phyloP scores from a whole-genome alignment of 441 rosid genomes.

The Populus tomentosa region DNA sequence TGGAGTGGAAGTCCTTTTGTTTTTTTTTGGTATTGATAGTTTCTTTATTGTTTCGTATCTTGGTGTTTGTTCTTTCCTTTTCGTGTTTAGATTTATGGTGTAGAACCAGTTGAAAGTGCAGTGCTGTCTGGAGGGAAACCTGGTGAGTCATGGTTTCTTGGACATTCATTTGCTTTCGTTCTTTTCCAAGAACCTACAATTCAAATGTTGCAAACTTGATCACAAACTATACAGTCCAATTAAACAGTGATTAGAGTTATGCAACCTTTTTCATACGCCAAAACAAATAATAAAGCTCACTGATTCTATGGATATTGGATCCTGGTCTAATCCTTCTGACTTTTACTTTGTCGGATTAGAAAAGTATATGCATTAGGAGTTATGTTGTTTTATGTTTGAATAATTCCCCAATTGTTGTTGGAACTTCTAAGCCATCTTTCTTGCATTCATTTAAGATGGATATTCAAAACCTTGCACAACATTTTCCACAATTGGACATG shows the following conservation, averaged over 20 bases:
- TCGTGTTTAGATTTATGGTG: conserved; percentile 42
- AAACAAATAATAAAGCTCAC: neutral
- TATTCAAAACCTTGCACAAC: neutral
- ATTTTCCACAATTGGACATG: neutral
- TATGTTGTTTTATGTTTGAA: neutral
- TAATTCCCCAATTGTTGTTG: neutral
- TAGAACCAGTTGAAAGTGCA: conserved; percentile 53
- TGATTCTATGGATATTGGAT: neutral
- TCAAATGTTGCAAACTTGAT: neutral
- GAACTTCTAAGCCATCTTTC: neutral
- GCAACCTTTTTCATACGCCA: neutral
- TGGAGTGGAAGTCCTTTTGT: neutral
- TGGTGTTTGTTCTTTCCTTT: neutral
- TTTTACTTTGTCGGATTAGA: neutral
- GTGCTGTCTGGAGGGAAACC: conserved; percentile 29
- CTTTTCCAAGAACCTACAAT: neutral
- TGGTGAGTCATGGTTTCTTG: conserved; percentile 30
- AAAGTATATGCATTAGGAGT: neutral
- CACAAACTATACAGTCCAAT: neutral
- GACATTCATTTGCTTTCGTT: neutral
- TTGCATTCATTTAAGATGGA: neutral
- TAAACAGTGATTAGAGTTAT: neutral
- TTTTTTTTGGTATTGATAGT: too few species aligned
- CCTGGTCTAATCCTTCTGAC: neutral
- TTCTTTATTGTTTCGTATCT: conserved; percentile 11